Base-by-base conservation (phyloP, 768 basidiomycete species). In the Amanita subjunquillea region DNA sequence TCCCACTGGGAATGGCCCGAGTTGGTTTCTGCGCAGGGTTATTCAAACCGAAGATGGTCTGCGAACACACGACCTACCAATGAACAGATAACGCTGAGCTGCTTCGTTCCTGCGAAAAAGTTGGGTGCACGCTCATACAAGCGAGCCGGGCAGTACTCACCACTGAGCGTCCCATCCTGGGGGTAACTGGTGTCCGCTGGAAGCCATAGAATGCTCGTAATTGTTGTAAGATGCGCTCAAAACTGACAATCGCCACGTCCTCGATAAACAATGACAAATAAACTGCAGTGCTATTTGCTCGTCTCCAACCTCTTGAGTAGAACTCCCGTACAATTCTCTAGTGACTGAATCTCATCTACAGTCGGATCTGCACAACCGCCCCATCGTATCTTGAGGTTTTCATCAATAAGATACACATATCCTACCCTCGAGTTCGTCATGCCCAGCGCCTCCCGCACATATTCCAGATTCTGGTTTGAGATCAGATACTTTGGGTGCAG, bases 101-200 rank as follows among this genome's bases (percentile, higher is more conserved):
- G 76, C 55, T 75, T 75, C 49, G 73, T 71, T 66, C 94, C 89
- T 92, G 91, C 93, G 63, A 40, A 55, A 55, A 50, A 48, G 51
- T 56, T 61, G 9, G 25, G 54, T 65, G 50, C 57, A 55, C 48
- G 36, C 46, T 51, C 45, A 52, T 57, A 42, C 49, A 29, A 13
- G 44, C 20, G 29, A 53, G 55, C 29, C 48, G 25, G 48, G 34
- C 2, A n/a, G 53, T 39, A 67, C 73, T 58, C 64, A 91, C 94
- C 94, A 96, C 76, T 94, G 86, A 64, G 91, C 88, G 57, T 78
- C 75, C 94, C 94, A 96, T 39, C 93, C 94, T 57, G 85, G 86
- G 55, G 94, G 94, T 36, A 96, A 69, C 66, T 89, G 82, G 63
- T 82, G 78, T 58, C 65, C 68, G 56, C 74, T 72, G 62, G 76